These are phyloP conservation scores for Sindora glabra DNA, from an alignment of 306 rosid genomes.

Conservation along the genomic window DNA sequence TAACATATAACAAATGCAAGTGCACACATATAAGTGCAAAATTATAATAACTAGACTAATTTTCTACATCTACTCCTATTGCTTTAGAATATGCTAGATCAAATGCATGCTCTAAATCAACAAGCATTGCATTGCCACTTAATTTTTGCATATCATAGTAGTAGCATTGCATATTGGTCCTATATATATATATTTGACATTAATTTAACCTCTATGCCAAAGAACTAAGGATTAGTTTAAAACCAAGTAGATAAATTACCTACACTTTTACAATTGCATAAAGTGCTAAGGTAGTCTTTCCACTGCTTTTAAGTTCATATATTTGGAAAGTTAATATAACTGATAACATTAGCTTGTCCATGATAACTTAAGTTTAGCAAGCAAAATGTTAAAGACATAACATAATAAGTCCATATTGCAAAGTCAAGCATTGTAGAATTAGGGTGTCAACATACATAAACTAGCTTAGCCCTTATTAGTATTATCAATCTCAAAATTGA, in stretches of 20 bases:
- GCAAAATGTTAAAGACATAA: background rate
- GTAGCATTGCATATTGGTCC: conserved; percentile 18
- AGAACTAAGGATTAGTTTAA: conserved; percentile 3
- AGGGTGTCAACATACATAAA: background rate
- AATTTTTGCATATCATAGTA: conserved; percentile 51
- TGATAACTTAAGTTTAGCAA: background rate
- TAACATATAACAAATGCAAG: too few relatives aligned
- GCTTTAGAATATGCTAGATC: conserved; percentile 96
- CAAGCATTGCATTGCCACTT: conserved; percentile 99
- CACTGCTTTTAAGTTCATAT: conserved; percentile 97
- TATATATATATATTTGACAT: background rate
- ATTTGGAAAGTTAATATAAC: conserved; percentile 42
- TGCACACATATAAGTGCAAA: too few relatives aligned
- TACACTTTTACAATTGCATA: conserved; percentile 98
- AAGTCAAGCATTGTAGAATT: conserved; percentile 1
- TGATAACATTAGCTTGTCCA: conserved; percentile 2
- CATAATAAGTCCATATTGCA: background rate
- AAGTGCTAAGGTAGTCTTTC: conserved; percentile 94
- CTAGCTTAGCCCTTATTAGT: background rate
- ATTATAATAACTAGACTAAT: too few relatives aligned
- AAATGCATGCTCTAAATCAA: conserved; percentile 97
- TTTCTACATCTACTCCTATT: conserved; percentile 95
- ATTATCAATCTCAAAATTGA: background rate
- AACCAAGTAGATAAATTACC: conserved; percentile 38
- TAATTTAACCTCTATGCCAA: background rate